Evolutionary conservation across 1,284 basidiomycete species (phyloP).

Genomic region (Bjerkandera adusta): DNA sequence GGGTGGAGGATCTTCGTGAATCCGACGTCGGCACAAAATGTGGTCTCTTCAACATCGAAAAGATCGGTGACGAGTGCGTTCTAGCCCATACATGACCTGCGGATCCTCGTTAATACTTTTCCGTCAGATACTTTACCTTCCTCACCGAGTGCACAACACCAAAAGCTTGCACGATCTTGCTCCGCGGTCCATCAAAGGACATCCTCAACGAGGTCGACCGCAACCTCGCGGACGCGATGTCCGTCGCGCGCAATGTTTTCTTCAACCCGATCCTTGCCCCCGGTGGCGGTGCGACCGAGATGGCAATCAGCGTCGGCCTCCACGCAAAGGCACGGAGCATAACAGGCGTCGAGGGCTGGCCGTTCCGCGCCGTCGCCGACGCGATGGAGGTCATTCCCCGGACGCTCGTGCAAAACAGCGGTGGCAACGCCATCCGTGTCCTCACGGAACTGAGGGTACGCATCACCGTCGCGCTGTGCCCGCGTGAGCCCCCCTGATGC

Average conservation of each 20-base stretch:
- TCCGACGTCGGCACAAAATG: slow-evolving; percentile 91
- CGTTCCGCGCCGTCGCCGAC: slow-evolving; percentile 90
- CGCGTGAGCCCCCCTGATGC: slow-evolving; percentile 7
- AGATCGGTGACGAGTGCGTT: slow-evolving; percentile 93
- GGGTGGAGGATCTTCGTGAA: slow-evolving; percentile 93
- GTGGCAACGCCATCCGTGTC: slow-evolving; percentile 92
- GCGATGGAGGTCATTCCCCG: slow-evolving; percentile 98
- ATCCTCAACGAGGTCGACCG: slow-evolving; percentile 98
- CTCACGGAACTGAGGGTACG: slow-evolving; percentile 86
- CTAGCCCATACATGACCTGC: slow-evolving; percentile 3
- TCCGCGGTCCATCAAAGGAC: slow-evolving; percentile 98
- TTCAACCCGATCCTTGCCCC: slow-evolving; percentile 93
- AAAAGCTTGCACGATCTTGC: slow-evolving; percentile 97
- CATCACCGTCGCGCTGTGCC: slow-evolving; percentile 28
- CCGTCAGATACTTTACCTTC: slow-evolving; percentile 95
- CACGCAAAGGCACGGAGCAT: slow-evolving; percentile 81
- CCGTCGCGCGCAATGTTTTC: slow-evolving; percentile 94
- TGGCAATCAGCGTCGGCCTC: slow-evolving; percentile 92
- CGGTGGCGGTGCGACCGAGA: slow-evolving; percentile 96
- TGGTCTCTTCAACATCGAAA: slow-evolving; percentile 95
- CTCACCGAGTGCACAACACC: slow-evolving; percentile 90
- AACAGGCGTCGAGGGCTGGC: slow-evolving; percentile 86
- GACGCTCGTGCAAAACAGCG: slow-evolving; percentile 94
- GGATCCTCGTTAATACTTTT: slow-evolving; percentile 3
- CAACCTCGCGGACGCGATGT: slow-evolving; percentile 97